phyloP scores from a whole-genome alignment of 2,329 filamentous ascomycete species.

The Phaeosphaeria sp. region DNA sequence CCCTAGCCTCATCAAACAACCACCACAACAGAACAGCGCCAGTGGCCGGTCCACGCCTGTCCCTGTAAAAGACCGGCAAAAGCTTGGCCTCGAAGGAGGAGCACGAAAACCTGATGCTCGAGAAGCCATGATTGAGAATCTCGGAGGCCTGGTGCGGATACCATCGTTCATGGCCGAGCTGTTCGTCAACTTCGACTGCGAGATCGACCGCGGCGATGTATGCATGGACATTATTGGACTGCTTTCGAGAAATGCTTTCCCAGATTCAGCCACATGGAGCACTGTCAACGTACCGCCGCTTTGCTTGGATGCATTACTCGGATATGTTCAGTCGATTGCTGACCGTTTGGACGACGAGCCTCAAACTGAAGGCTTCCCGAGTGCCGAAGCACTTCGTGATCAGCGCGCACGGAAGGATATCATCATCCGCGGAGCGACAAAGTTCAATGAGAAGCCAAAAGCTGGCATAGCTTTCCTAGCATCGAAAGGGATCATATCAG shows the following conservation, averaged over 20 bases:
- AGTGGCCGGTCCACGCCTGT: conserved; percentile 91
- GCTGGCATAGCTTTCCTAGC: conserved; percentile 85
- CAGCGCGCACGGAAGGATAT: conserved; percentile 82
- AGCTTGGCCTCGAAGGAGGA: conserved; percentile 89
- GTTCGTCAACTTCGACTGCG: conserved; percentile 98
- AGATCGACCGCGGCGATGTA: conserved; percentile 86
- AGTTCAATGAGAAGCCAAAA: conserved; percentile 96
- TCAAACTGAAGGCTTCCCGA: conserved; percentile 68
- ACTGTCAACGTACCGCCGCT: conserved; percentile 96
- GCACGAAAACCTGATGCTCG: conserved; percentile 91
- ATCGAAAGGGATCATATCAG: conserved; percentile 82
- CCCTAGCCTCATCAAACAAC: conserved; percentile 82
- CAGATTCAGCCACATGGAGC: conserved; percentile 97
- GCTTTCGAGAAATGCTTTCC: conserved; percentile 90
- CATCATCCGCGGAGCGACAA: conserved; percentile 84
- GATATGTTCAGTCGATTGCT: conserved; percentile 90
- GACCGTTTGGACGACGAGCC: conserved; percentile 81
- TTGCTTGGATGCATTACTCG: conserved; percentile 88
- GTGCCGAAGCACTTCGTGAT: conserved; percentile 69
- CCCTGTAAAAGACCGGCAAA: conserved; percentile 88
- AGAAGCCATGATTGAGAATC: conserved; percentile 97
- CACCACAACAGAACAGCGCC: conserved; percentile 68
- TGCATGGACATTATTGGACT: conserved; percentile 96
- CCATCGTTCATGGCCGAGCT: conserved; percentile 94
- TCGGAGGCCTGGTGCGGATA: conserved; percentile 89